Evolutionary conservation across 2,329 filamentous ascomycete genomes (phyloP).

Genomic region (Penicillium brevicompactum): DNA sequence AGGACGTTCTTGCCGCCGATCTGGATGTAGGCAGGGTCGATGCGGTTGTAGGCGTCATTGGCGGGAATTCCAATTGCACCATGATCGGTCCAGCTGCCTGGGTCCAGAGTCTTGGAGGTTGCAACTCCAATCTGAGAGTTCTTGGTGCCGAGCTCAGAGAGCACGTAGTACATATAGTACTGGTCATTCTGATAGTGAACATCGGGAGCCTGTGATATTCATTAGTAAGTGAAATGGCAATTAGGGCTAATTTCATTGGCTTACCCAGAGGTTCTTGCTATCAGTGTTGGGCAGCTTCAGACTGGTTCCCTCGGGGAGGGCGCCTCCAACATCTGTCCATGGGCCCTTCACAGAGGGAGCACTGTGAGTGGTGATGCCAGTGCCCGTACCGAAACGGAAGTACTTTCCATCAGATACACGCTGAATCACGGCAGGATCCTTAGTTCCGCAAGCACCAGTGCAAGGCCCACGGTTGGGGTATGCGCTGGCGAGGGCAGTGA

Average conservation of each 20-base stretch:
- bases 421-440: slow-evolving; percentile 54
- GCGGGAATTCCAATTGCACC: slow-evolving; percentile 41
- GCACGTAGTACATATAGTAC: slow-evolving; percentile 68
- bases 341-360: slow-evolving; percentile 51
- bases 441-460: slow-evolving; percentile 39
- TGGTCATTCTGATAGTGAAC: slow-evolving; percentile 57
- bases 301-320: slow-evolving; percentile 47
- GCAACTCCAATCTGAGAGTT: slow-evolving; percentile 64
- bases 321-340: slow-evolving; percentile 52
- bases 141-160: slow-evolving; percentile 63
- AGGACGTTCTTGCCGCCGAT: slow-evolving; percentile 49
- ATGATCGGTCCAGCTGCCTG: slow-evolving; percentile 40
- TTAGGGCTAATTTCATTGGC: not conserved
- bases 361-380: slow-evolving; percentile 52
- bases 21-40: slow-evolving; percentile 60
- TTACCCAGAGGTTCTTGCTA: slow-evolving; percentile 52
- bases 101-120: slow-evolving; percentile 47
- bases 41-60: slow-evolving; percentile 56
- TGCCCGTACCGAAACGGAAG: slow-evolving; percentile 57
- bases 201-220: slow-evolving; percentile 60
- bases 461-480: slow-evolving; percentile 36
- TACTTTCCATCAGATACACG: slow-evolving; percentile 54
- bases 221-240: too few species aligned
- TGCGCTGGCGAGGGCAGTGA: slow-evolving; percentile 27
- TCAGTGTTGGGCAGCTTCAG: slow-evolving; percentile 45